Conservation (phyloP, 2,329 filamentous ascomycete genomes). For the Cercospora sp. region DNA sequence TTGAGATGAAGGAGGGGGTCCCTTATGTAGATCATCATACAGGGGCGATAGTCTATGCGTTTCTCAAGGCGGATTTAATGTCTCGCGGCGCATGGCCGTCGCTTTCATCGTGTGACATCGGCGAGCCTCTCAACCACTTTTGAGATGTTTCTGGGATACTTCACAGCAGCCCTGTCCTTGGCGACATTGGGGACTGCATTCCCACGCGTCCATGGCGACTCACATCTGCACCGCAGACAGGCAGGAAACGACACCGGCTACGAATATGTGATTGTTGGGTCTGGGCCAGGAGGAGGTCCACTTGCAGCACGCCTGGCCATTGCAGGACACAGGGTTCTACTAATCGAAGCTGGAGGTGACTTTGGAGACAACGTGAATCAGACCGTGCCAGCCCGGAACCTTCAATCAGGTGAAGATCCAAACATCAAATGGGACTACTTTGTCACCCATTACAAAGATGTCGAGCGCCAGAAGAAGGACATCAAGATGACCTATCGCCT, state of each 20-base stretch:
- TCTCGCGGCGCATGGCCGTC: not conserved
- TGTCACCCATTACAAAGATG: conserved; percentile 62
- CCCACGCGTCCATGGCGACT: conserved; percentile 2
- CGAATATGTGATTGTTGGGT: conserved; percentile 66
- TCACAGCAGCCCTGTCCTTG: conserved; percentile 8
- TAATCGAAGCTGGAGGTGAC: conserved; percentile 63
- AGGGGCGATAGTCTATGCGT: not conserved
- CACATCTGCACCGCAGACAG: conserved; percentile 10
- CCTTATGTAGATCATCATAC: not conserved
- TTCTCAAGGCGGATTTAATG: not conserved
- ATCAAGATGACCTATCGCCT: conserved; percentile 58
- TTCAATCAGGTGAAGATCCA: conserved; percentile 57
- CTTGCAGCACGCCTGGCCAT: conserved; percentile 61
- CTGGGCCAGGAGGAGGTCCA: conserved; percentile 60
- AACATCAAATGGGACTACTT: conserved; percentile 64
- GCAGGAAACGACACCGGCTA: conserved; percentile 42
- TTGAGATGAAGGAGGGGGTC: not conserved
- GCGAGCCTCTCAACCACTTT: not conserved
- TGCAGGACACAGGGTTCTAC: conserved; percentile 59
- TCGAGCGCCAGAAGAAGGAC: conserved; percentile 56
- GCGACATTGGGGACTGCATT: not conserved
- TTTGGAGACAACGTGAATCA: conserved; percentile 52
- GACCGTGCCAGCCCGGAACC: conserved; percentile 57
- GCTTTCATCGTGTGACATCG: not conserved
- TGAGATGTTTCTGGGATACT: conserved; percentile 8